Evolutionary conservation across 306 rosid species (phyloP).

Genomic region (Inga leiocalycina): DNA sequence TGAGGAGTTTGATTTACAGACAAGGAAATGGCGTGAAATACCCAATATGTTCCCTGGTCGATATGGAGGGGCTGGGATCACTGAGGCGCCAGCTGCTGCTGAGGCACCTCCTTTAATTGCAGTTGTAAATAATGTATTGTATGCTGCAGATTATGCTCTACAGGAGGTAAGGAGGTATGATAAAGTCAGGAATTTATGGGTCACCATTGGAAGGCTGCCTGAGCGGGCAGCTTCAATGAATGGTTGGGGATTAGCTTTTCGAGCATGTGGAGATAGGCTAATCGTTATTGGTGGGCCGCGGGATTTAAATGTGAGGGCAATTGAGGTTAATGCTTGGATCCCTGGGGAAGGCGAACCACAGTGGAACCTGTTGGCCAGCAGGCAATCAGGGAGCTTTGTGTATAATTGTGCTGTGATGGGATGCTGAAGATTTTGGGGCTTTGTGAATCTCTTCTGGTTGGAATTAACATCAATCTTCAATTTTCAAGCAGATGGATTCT

Average conservation of each 20-base stretch:
- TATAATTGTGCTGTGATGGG: conserved; percentile 84
- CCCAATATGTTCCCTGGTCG: conserved; percentile 62
- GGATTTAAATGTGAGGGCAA: conserved; percentile 27
- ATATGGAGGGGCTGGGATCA: conserved; percentile 37
- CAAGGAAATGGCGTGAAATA: conserved; percentile 63
- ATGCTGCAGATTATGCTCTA: conserved; percentile 65
- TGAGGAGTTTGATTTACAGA: conserved; percentile 66
- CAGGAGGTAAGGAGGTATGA: conserved; percentile 55
- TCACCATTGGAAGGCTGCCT: conserved; percentile 65
- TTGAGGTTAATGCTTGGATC: conserved; percentile 62
- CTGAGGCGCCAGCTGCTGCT: conserved; percentile 31
- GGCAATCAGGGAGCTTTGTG: conserved; percentile 55
- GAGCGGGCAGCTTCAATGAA: conserved; percentile 44
- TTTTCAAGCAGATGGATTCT: conserved; percentile 47
- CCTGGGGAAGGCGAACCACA: conserved; percentile 51
- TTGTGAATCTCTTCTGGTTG: conserved; percentile 37
- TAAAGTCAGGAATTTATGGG: conserved; percentile 46
- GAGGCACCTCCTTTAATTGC: conserved; percentile 89
- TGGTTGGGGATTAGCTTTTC: conserved; percentile 82
- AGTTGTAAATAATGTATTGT: conserved; percentile 69
- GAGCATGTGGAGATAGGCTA: conserved; percentile 68
- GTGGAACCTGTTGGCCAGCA: conserved; percentile 63
- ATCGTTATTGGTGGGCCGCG: conserved; percentile 64
- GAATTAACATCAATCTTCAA: conserved; percentile 39
- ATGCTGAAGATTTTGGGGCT: conserved; percentile 50